A percentile compares a stretch with the other conserved stretches of the same genome.
Conservation (phyloP, 2,329 filamentous ascomycete species). For the Eutypa lata region DNA sequence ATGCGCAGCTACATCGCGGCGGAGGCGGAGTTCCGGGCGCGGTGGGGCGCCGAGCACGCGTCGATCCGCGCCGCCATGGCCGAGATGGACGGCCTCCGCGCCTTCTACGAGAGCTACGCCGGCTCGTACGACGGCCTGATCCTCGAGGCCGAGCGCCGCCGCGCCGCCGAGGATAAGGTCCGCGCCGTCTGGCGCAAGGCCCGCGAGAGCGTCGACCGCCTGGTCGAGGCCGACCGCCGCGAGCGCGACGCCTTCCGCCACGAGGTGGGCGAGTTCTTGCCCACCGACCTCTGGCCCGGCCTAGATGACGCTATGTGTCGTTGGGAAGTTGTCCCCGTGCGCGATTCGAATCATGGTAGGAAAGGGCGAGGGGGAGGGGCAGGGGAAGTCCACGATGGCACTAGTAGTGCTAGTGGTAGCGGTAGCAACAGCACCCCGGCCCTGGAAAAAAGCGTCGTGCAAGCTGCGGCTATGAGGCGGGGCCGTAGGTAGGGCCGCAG, state of each 20-base stretch:
- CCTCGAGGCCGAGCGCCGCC: conserved; percentile 76
- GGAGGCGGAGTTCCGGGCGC: conserved; percentile 58
- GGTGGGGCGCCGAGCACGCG: conserved; percentile 74
- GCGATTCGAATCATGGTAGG: conserved; percentile 23
- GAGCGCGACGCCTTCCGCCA: conserved; percentile 76
- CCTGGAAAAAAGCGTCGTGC: conserved; percentile 27
- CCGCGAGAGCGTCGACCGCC: conserved; percentile 68
- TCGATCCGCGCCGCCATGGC: conserved; percentile 65
- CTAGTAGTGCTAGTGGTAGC: too few relatives aligned
- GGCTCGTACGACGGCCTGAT: conserved; percentile 81
- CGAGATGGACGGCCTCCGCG: conserved; percentile 72
- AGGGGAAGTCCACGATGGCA: too few relatives aligned
- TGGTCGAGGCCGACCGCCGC: conserved; percentile 69
- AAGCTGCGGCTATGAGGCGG: conserved; percentile 21
- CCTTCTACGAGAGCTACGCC: conserved; percentile 86
- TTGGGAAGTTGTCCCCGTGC: conserved; percentile 45
- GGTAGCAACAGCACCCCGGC: conserved; percentile 21
- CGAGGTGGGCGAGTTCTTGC: conserved; percentile 82
- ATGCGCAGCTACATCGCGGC: conserved; percentile 64
- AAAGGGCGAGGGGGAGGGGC: too few relatives aligned
- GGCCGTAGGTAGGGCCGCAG: conserved; percentile 8
- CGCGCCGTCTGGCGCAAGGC: conserved; percentile 74
- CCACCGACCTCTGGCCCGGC: conserved; percentile 82
- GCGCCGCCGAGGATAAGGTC: conserved; percentile 69
- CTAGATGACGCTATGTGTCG: conserved; percentile 58